phyloP scores from a whole-genome alignment of 345 rosid genomes.

The Euclidium syriacum region DNA sequence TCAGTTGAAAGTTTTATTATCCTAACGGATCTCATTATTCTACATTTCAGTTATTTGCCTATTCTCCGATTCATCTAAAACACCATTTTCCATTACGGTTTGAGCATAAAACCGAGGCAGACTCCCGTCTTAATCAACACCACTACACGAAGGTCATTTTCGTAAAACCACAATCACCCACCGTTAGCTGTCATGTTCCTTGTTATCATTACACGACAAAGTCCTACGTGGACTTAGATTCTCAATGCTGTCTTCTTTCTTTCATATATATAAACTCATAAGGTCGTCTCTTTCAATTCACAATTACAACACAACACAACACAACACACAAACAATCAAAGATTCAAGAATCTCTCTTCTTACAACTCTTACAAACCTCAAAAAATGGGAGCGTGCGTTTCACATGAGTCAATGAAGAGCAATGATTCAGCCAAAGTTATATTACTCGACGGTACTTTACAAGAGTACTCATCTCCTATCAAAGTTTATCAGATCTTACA shows the following conservation, averaged over 20 bases:
- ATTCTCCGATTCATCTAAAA: too few relatives aligned
- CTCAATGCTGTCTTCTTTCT: conserved; percentile 20
- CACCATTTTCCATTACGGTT: too few relatives aligned
- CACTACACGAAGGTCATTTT: neutral
- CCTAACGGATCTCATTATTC: too few relatives aligned
- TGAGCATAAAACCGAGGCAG: too few relatives aligned
- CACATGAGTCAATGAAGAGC: conserved; percentile 53
- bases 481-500: conserved; percentile 69
- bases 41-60: too few relatives aligned
- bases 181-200: conserved; percentile 27
- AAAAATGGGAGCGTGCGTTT: conserved; percentile 90
- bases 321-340: neutral
- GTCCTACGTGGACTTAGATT: conserved; percentile 29
- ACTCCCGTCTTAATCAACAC: too few relatives aligned
- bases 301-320: conserved; percentile 11
- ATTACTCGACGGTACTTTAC: conserved; percentile 62
- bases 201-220: conserved; percentile 26
- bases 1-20: too few relatives aligned
- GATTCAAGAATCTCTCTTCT: too few relatives aligned
- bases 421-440: conserved; percentile 67
- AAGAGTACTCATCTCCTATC: conserved; percentile 74
- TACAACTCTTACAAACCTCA: too few relatives aligned
- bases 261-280: conserved; percentile 20
- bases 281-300: conserved; percentile 22
- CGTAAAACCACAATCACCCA: neutral